These are phyloP conservation scores for Boletus sp. DNA, from an alignment of 768 basidiomycete species.

Conservation along the genomic window DNA sequence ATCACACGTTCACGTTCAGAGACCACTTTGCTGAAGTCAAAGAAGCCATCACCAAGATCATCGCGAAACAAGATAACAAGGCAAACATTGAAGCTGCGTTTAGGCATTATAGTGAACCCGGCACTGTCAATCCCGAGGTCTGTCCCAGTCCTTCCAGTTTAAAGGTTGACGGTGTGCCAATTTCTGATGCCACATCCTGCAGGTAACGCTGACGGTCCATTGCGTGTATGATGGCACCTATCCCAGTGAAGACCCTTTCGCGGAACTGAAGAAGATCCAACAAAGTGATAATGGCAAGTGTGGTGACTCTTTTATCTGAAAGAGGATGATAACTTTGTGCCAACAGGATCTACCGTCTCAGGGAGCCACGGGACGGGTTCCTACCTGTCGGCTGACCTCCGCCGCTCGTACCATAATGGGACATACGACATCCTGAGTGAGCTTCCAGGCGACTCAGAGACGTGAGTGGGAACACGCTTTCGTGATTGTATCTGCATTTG, in stretches of 20 bases:
- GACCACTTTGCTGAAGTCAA: conserved; percentile 6
- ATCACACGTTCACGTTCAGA: not conserved
- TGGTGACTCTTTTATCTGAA: not conserved
- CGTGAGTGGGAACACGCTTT: not conserved
- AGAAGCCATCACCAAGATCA: not conserved
- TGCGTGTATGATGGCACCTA: not conserved
- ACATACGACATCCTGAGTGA: not conserved
- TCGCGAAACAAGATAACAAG: not conserved
- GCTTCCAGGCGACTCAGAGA: not conserved
- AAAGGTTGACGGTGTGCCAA: not conserved
- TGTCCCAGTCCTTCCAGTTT: not conserved
- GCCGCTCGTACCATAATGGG: not conserved
- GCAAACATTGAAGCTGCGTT: conserved; percentile 9
- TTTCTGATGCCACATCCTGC: not conserved
- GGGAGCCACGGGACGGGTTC: not conserved
- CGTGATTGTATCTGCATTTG: not conserved
- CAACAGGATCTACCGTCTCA: not conserved
- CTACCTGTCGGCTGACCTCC: not conserved
- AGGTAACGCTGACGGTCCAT: not conserved
- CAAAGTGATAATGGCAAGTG: not conserved
- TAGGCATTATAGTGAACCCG: not conserved
- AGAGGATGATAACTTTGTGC: not conserved
- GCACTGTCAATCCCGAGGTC: not conserved
- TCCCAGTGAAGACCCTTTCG: not conserved
- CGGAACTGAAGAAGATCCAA: not conserved